Conservation (phyloP, 2,329 filamentous ascomycete species). For the Chaetothyriales sp. region DNA sequence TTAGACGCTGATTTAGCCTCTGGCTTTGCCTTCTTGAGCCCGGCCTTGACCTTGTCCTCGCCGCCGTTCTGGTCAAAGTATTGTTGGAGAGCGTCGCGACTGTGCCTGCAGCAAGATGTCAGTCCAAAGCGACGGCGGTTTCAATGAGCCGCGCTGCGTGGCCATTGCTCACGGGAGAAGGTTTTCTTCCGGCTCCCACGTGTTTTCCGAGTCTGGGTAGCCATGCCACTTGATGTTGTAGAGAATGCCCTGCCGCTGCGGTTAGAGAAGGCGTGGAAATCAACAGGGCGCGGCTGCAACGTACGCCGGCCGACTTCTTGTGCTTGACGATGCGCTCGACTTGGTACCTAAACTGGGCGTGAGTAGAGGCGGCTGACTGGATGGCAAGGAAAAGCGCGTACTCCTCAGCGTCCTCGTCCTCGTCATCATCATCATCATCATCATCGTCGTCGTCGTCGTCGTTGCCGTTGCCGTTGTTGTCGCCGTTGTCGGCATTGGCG, state of each 20-base stretch:
- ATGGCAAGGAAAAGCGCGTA: constrained; percentile 20
- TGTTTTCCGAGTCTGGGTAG: constrained; percentile 31
- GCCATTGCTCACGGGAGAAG: constrained; percentile 24
- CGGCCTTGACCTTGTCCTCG: constrained; percentile 13
- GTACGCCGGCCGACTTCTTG: constrained; percentile 25
- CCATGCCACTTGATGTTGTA: constrained; percentile 36
- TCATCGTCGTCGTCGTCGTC: constrained; percentile 20
- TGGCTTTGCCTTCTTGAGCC: constrained; percentile 14
- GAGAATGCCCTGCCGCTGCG: constrained; percentile 18
- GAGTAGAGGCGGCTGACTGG: constrained; percentile 3
- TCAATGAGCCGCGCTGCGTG: not conserved
- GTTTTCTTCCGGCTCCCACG: constrained; percentile 34
- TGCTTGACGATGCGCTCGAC: constrained; percentile 30
- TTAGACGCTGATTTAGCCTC: too few relatives aligned
- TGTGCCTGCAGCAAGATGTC: constrained; percentile 12
- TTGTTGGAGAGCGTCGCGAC: constrained; percentile 26
- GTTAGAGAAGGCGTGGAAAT: constrained; percentile 2
- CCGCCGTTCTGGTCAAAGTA: constrained; percentile 33
- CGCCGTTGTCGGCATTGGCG: constrained; percentile 3
- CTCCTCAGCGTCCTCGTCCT: constrained; percentile 23
- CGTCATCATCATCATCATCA: constrained; percentile 15
- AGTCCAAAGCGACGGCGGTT: not conserved
- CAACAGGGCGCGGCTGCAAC: constrained; percentile 9
- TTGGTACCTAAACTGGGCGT: constrained; percentile 22
- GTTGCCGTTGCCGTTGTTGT: constrained; percentile 10